Base-by-base conservation (phyloP, 306 rosid species). In the Dryas drummondii region DNA sequence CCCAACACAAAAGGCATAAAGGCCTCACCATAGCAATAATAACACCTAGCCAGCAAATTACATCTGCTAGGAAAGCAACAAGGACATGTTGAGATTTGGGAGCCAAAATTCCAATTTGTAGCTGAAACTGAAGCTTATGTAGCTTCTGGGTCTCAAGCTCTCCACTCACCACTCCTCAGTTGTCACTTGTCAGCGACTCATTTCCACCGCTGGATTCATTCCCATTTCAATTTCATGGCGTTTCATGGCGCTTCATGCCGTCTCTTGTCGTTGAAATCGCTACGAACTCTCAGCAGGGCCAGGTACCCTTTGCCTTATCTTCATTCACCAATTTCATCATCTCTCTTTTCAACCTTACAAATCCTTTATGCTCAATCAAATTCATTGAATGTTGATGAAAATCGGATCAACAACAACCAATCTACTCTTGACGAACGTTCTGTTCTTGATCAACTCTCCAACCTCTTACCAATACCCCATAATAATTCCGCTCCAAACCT, bases 401-500 rank as follows among this genome's bases (percentile, higher is more conserved):
- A 6, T 58, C 52, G 1, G 59, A 27, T 41, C 72, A 62, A 10
- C 72, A 62, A 10, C 5, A 22, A 66, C 57, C 65, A 52, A 27
- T 9, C 78, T 26, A 56, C 22, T 49, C 69, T 67, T 2, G 84
- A 87, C 47, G 96, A 93, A 76, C 73, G 62, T 56, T 83, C 5
- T 40, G 69, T 93, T 76, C 91, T 87, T 52, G 73, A 80, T 6
- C 84, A 89, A 74, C 88, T 93, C 61, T 82, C 89, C 1, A 46
- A 78, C 44, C 82, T 93, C 22, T 76, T 93, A 19, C 84, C 90
- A 5, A 47, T 65, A 3, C 44, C 70, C 50, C 60, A 69, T 16
- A 41, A 62, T 27, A 61, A n/a, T 41, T 48, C 69, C 37, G 48
- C 46, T 22, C 45, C 65, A 6, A 64, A 47, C n/a, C 68, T 3